Percentiles rank a stretch among this genome's conserved stretches.
Evolutionary conservation across 345 rosid species (phyloP).

Genomic region (Eucalyptus lansdowneana): DNA sequence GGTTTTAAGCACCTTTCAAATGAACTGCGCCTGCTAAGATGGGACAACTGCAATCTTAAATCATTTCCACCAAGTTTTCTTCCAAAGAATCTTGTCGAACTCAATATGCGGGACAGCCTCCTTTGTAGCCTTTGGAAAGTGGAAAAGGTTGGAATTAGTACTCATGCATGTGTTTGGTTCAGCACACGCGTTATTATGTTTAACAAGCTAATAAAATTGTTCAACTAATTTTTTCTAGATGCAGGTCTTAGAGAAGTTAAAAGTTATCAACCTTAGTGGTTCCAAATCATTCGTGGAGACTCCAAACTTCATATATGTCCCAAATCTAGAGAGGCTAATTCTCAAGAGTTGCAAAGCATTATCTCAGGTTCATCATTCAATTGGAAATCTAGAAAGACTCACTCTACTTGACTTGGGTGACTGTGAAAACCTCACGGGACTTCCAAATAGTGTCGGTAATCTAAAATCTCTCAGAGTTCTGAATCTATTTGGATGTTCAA

Average conservation of each 20-base stretch:
- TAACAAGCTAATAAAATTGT: not conserved
- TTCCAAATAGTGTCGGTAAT: no score
- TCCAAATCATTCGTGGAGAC: not conserved
- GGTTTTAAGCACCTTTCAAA: not conserved
- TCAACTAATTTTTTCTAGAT: not conserved
- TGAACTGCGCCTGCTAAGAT: not conserved
- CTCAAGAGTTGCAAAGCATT: no score
- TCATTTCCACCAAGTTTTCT: not conserved
- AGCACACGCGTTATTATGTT: not conserved
- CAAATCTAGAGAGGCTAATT: not conserved
- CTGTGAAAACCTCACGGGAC: no score
- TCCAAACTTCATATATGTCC: not conserved
- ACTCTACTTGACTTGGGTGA: no score
- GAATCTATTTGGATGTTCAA: no score
- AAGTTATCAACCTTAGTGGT: not conserved
- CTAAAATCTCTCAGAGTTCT: no score
- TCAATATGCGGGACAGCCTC: no score
- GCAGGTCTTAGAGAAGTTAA: not conserved
- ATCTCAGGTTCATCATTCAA: no score
- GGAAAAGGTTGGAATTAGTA: no score
- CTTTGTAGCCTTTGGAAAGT: no score
- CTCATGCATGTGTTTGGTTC: not conserved
- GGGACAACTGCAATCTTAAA: not conserved
- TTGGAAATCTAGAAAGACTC: no score
- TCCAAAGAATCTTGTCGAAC: not conserved